Base-by-base conservation (phyloP, 495 filamentous ascomycete species). In the Filosporella fistucella region DNA sequence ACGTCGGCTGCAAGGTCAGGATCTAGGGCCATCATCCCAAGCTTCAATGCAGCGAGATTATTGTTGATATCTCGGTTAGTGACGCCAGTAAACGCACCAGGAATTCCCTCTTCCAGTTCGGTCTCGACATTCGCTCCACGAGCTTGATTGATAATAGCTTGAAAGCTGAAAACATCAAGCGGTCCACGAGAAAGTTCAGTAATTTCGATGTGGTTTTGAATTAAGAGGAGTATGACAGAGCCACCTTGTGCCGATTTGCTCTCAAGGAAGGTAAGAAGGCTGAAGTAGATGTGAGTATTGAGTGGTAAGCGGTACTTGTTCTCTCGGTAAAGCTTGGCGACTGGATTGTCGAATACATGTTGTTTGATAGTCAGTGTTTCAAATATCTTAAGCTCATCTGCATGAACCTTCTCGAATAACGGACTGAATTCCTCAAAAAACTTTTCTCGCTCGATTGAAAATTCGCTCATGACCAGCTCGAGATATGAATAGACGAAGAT, bases 401-500 rank as follows among this genome's bases (percentile, higher is more conserved):
- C 76, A 57, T 95, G 88, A 22, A 84, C 77, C 1, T 76, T 75
- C 34, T 85, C 77, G 51, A 97, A 96, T 44, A 78, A 71, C 24
- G 71, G 65, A 49, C 80, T 78, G 61, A 85, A 82, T 17, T 71
- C 61, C 20, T 77, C 69, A 40, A 95, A 83, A 54, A 94, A 89
- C 3, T 74, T 64, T 51, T 84, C 76, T 12, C 80, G 80, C 41
- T 95, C 88, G 2, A 25, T n/a, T 13, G 11, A 12, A 0, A 43
- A 24, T 6, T 46, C 43, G 28, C 75, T 77, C n/a, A 68, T 69
- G n/a, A 91, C 76, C 37, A 96, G 81, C 53, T 88, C 78, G 6
- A 97, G 66, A 58, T 87, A 96, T 0, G 89, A 93, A 65, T 98
- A 91, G 17, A 96, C 85, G 58, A 96, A 97, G 0, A 94, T 68